These are phyloP conservation scores for Falciphora oryzae DNA, from an alignment of 2,329 filamentous ascomycete genomes.

Conservation along the genomic window DNA sequence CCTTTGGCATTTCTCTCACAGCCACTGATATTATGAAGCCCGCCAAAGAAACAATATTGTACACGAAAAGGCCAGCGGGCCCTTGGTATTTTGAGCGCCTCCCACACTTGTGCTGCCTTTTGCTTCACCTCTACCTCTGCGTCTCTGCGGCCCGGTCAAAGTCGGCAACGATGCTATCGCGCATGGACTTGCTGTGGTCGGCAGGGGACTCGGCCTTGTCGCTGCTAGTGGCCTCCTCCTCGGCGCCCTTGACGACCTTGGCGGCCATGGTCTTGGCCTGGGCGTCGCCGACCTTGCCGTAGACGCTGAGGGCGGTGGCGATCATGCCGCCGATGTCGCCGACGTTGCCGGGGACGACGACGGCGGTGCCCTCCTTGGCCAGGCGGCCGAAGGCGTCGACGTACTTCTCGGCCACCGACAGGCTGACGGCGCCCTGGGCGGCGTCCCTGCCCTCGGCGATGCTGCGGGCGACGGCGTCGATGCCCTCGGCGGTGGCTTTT, in stretches of 20 bases:
- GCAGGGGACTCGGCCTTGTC: constrained; percentile 2
- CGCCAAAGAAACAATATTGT: not conserved
- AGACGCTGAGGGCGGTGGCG: constrained; percentile 89
- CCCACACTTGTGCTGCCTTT: not conserved
- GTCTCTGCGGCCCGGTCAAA: constrained; percentile 21
- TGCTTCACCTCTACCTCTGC: constrained; percentile 11
- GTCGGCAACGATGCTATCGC: constrained; percentile 23
- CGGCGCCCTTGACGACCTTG: constrained; percentile 16
- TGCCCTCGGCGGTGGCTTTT: constrained; percentile 76
- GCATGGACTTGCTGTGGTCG: constrained; percentile 14
- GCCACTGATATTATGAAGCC: not conserved
- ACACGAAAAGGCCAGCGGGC: not conserved
- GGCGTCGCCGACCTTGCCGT: constrained; percentile 81
- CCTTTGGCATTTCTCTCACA: not conserved
- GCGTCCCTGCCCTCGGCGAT: constrained; percentile 68
- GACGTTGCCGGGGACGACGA: constrained; percentile 94
- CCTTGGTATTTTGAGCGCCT: not conserved
- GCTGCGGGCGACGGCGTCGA: constrained; percentile 74
- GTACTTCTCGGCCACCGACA: constrained; percentile 94
- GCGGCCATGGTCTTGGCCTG: constrained; percentile 54
- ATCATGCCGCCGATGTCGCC: constrained; percentile 97
- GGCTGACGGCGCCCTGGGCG: constrained; percentile 77
- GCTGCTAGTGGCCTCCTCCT: constrained; percentile 14
- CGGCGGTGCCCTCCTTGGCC: constrained; percentile 90
- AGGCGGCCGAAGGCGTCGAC: constrained; percentile 86